phyloP scores from a whole-genome alignment of 306 rosid species.

The Quillaja saponaria region DNA sequence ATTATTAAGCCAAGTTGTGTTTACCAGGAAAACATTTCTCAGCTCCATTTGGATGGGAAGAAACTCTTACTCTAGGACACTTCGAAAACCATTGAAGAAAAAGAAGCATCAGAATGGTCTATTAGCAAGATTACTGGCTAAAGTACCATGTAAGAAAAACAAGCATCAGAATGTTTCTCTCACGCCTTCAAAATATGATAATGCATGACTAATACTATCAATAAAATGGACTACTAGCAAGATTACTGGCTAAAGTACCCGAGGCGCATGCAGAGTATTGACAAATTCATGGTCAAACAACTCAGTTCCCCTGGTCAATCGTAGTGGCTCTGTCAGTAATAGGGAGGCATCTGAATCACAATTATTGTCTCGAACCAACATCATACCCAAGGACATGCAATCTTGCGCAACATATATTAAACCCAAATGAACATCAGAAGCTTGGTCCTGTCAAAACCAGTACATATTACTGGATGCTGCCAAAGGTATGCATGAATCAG shows the following conservation, averaged over 20 bases:
- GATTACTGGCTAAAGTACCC: constrained; percentile 50
- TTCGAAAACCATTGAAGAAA: background rate
- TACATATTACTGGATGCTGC: constrained; percentile 86
- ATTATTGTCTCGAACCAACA: constrained; percentile 41
- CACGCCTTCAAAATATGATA: background rate
- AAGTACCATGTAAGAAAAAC: too few species aligned
- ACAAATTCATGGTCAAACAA: constrained; percentile 58
- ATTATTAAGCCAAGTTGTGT: too few species aligned
- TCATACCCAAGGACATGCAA: constrained; percentile 68
- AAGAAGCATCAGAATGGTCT: background rate
- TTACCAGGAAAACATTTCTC: background rate
- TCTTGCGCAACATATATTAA: constrained; percentile 90
- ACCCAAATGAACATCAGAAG: constrained; percentile 49
- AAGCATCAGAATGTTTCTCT: background rate
- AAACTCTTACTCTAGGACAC: background rate
- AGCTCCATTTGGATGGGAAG: background rate
- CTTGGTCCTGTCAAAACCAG: constrained; percentile 67
- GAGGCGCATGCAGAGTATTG: constrained; percentile 88
- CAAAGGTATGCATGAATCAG: constrained; percentile 54
- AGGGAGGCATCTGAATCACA: constrained; percentile 49
- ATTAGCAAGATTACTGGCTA: too few species aligned
- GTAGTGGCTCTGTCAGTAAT: constrained; percentile 47
- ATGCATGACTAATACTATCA: background rate
- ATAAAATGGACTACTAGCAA: background rate
- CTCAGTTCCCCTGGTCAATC: constrained; percentile 54